Evolutionary conservation across 2,329 filamentous ascomycete genomes (phyloP).

Genomic region (Rutstroemia sydowiana): DNA sequence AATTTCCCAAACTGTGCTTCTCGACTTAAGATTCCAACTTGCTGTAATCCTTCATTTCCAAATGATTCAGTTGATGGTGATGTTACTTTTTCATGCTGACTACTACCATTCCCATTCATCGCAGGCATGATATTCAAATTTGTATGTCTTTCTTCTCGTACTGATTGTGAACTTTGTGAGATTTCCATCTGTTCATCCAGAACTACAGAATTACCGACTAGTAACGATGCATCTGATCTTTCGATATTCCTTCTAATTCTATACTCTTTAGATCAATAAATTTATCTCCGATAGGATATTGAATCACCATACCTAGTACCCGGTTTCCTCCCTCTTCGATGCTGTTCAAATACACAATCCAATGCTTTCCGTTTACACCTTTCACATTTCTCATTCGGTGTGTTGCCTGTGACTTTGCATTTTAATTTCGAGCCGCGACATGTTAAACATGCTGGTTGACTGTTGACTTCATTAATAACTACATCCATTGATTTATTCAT

Average conservation of each 20-base stretch:
- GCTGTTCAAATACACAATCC: slow-evolving; percentile 33
- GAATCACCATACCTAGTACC: slow-evolving; percentile 33
- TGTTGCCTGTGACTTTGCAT: slow-evolving; percentile 27
- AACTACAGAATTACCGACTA: too few species aligned
- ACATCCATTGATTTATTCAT: too few species aligned
- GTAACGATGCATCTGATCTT: too few species aligned
- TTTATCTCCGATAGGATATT: too few species aligned
- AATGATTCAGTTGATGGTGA: not conserved
- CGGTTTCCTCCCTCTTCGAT: slow-evolving; percentile 35
- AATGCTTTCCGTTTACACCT: slow-evolving; percentile 34
- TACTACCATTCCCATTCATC: too few species aligned
- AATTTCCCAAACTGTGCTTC: slow-evolving; percentile 31
- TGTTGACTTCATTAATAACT: too few species aligned
- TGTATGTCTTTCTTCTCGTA: too few species aligned
- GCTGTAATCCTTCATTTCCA: slow-evolving; percentile 23
- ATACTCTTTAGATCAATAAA: too few species aligned
- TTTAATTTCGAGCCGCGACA: slow-evolving; percentile 37
- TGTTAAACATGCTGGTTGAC: slow-evolving; percentile 30
- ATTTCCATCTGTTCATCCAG: too few species aligned
- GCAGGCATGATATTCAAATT: too few species aligned
- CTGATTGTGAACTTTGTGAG: too few species aligned
- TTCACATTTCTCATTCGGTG: slow-evolving; percentile 27
- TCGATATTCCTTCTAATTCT: not conserved
- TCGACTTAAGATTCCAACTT: slow-evolving; percentile 30
- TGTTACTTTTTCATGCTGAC: not conserved